Conservation (phyloP, 2,329 filamentous ascomycete genomes). For the Graphiopsis chlorocephala region DNA sequence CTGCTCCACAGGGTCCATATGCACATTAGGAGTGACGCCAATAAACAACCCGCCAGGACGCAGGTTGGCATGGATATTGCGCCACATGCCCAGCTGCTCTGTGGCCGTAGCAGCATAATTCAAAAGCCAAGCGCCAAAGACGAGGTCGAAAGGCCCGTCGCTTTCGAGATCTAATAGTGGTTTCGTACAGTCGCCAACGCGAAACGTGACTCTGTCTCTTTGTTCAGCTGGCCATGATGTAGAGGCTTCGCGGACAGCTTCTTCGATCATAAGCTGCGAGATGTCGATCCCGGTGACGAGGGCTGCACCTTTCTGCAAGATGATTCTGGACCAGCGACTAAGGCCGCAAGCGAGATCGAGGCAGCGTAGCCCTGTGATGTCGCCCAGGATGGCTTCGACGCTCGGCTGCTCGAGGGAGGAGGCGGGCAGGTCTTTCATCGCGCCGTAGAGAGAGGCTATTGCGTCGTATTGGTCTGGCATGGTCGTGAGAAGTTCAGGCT, state of each 20-base stretch:
- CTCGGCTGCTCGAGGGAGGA: slow-evolving; percentile 10
- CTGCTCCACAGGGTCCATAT: neutral
- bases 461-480: slow-evolving; percentile 13
- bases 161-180: neutral
- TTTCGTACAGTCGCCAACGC: neutral
- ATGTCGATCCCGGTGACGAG: slow-evolving; percentile 12
- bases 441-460: neutral
- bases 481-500: neutral
- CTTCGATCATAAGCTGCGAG: neutral
- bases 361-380: slow-evolving; percentile 17
- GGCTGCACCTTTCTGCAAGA: slow-evolving; percentile 18
- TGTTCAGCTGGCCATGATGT: neutral
- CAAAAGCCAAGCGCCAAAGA: neutral
- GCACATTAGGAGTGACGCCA: neutral
- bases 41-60: neutral
- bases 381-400: neutral
- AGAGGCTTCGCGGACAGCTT: neutral
- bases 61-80: neutral
- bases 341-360: slow-evolving; percentile 22
- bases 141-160: neutral
- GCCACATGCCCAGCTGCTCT: neutral
- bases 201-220: neutral
- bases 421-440: neutral
- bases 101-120: neutral
- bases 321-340: slow-evolving; percentile 14